Evolutionary conservation across 495 filamentous ascomycete genomes (phyloP).

Genomic region (Penicillium egyptiacum): DNA sequence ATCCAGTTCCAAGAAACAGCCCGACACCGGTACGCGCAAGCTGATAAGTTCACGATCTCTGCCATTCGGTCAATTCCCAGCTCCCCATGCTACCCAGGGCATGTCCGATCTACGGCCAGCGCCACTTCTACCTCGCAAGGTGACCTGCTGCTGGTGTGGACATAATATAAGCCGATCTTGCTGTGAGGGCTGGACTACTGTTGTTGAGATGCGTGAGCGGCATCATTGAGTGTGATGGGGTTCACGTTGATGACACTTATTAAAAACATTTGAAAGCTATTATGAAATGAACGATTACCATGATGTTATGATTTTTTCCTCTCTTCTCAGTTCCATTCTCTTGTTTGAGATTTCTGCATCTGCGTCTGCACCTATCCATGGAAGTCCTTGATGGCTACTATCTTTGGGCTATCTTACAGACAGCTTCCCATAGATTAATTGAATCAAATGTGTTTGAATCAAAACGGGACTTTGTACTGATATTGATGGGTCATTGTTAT

Average conservation of each 20-base stretch:
- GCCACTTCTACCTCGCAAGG: constrained; percentile 56
- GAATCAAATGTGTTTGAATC: neutral
- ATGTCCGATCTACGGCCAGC: constrained; percentile 18
- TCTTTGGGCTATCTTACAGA: neutral
- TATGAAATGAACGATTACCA: constrained; percentile 1
- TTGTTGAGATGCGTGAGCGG: constrained; percentile 67
- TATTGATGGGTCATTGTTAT: too few relatives aligned
- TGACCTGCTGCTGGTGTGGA: constrained; percentile 75
- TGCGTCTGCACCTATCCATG: neutral
- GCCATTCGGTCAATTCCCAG: constrained; percentile 5
- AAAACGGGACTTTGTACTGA: neutral
- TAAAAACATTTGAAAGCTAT: neutral
- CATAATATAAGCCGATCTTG: constrained; percentile 72
- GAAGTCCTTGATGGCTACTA: neutral
- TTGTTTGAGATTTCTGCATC: neutral
- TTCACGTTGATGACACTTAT: neutral
- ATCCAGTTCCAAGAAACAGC: constrained; percentile 14
- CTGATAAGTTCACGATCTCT: constrained; percentile 3
- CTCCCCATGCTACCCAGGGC: constrained; percentile 15
- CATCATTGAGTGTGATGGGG: constrained; percentile 46
- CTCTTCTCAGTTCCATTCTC: neutral
- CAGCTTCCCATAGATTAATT: neutral
- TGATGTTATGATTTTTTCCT: constrained; percentile 9
- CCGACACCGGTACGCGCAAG: constrained; percentile 12
- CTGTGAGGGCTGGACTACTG: constrained; percentile 70